These are phyloP conservation scores for Arthrinium phaeospermum DNA, from an alignment of 2,329 filamentous ascomycete species.

Conservation along the genomic window DNA sequence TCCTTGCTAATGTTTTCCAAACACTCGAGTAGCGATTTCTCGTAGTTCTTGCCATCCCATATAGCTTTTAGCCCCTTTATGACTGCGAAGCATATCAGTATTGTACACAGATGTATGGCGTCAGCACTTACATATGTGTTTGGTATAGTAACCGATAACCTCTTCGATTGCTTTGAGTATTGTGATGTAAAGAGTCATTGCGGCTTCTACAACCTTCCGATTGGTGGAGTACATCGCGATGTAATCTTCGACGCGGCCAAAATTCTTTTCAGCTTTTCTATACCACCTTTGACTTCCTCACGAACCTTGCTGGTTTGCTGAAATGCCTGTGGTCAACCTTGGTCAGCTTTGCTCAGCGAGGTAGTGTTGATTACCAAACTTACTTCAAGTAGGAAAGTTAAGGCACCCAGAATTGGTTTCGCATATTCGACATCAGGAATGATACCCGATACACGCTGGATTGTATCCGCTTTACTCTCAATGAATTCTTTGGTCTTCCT, in stretches of 20 bases:
- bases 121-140: neutral
- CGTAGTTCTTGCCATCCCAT: constrained; percentile 3
- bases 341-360: neutral
- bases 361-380: neutral
- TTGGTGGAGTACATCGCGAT: neutral
- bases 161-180: neutral
- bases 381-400: neutral
- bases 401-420: neutral
- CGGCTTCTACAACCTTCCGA: neutral
- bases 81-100: neutral
- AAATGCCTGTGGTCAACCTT: neutral
- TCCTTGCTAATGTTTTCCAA: neutral
- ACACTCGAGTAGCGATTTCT: neutral
- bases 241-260: neutral
- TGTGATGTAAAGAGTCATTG: neutral
- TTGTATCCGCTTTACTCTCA: neutral
- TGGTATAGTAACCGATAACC: neutral
- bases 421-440: neutral
- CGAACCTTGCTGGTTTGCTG: neutral
- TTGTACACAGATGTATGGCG: no score
- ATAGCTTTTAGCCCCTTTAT: neutral
- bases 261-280: neutral
- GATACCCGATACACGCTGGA: neutral
- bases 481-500: neutral
- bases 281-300: neutral